Base-by-base conservation (phyloP, 768 basidiomycete species). In the Boletus rubescentipes region DNA sequence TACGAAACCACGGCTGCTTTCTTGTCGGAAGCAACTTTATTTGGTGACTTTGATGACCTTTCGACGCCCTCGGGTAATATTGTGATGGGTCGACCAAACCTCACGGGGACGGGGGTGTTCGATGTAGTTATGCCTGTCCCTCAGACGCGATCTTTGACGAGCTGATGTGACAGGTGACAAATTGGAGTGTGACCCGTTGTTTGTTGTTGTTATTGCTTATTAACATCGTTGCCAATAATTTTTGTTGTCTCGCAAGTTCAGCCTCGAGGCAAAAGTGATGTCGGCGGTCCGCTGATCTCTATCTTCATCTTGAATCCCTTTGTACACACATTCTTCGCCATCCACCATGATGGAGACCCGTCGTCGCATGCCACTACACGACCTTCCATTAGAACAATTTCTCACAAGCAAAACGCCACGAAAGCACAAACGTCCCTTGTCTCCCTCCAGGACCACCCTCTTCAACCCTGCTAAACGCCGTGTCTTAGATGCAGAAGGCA, bases 1-100 rank as follows among this genome's bases (percentile, higher is more conserved):
- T 99, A 91, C 73, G 97, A 98, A 73, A 98, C 95, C 5, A 98
- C 96, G 0, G 91, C 88, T 2, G 79, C 87, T 2, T 97, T 99
- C 79, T 72, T 99, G 61, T 91, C 95, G 5, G 93, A 99, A 54
- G 96, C 97, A 18, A 92, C 94, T 0, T 75, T 99, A 43, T 85
- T 87, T 67, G 97, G 97, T 23, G 97, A 98, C 74, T 98, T 91
- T 72, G 96, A 98, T 68, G 89, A 94, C 65, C 77, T 98, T 60
- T 82, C 84, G 18, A 88, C 89, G 20, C 96, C 96, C 3, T 94
- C 94, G 5, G 89, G 93, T 1, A 92, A 86, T 67, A 89, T 99
- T 68, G 95, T 98, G 31, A 61, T 97, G 54, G 96, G 96, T 39
- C 80, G 87, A 58, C 91, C 93, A 9, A 91, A 83, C 66, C 74